Evolutionary conservation across 192 early-diverging fungal species (phyloP).

Genomic region (Podila verticillata): DNA sequence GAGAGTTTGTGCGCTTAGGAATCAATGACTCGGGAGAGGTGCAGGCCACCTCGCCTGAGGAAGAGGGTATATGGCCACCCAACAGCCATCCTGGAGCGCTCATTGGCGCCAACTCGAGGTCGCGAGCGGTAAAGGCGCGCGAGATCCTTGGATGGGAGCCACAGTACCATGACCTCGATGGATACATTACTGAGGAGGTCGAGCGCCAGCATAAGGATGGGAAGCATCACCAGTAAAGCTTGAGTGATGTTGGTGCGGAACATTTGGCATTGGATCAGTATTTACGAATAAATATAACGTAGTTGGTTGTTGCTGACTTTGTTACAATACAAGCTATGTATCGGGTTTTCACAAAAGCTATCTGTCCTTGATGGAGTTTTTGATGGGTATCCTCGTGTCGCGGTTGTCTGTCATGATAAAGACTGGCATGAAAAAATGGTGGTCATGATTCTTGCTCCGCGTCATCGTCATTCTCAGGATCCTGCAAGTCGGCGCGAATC

Average conservation of each 20-base stretch:
- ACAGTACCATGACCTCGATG: constrained; percentile 24
- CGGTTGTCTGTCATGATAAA: no score
- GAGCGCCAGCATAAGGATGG: constrained; percentile 14
- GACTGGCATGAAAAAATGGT: not conserved
- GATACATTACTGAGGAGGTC: constrained; percentile 23
- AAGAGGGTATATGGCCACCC: constrained; percentile 18
- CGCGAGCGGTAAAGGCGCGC: constrained; percentile 22
- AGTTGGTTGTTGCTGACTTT: no score
- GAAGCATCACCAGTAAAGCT: not conserved
- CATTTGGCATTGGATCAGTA: no score
- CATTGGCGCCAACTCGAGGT: constrained; percentile 31
- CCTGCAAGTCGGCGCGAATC: not conserved
- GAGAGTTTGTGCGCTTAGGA: constrained; percentile 7
- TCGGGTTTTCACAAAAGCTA: no score
- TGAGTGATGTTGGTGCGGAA: not conserved
- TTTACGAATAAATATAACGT: no score
- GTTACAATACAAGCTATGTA: no score
- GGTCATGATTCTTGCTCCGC: not conserved
- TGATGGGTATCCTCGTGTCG: no score
- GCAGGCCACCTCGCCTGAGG: constrained; percentile 2
- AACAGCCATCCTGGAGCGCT: not conserved
- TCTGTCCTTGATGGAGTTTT: no score
- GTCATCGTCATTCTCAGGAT: not conserved
- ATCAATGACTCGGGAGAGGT: constrained; percentile 23
- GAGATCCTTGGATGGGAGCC: constrained; percentile 41